phyloP scores from a whole-genome alignment of 192 early-diverging fungal genomes.

The Physocladia obscura region DNA sequence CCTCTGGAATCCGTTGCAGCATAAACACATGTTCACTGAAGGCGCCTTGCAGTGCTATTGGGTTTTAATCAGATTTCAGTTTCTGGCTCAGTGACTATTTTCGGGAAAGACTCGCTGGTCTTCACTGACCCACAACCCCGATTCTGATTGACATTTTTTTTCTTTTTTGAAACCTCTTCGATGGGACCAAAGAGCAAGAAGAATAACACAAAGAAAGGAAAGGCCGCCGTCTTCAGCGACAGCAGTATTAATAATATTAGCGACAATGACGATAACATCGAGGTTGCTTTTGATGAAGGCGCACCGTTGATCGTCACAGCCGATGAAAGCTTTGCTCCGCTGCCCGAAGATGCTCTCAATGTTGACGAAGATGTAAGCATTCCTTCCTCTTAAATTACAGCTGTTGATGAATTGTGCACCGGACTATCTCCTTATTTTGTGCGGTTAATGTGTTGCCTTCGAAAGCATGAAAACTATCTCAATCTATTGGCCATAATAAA shows the following conservation, averaged over 20 bases:
- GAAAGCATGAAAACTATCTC: background rate
- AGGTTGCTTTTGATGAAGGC: slow-evolving; percentile 31
- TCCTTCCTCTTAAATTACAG: background rate
- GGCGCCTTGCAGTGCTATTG: slow-evolving; percentile 91
- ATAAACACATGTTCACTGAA: slow-evolving; percentile 89
- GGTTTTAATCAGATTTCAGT: no score
- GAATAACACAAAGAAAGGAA: slow-evolving; percentile 28
- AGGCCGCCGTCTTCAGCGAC: slow-evolving; percentile 26
- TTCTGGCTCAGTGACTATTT: no score
- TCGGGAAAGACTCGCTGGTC: no score
- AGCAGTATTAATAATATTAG: no score
- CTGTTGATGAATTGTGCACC: background rate
- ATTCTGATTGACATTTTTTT: background rate
- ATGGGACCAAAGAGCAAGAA: no score
- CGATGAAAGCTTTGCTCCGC: slow-evolving; percentile 29
- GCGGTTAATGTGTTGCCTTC: background rate
- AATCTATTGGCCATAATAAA: background rate
- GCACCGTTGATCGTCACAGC: no score
- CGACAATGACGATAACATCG: slow-evolving; percentile 50
- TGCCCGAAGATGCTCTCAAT: slow-evolving; percentile 35
- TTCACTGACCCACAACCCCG: slow-evolving; percentile 9
- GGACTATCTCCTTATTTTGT: background rate
- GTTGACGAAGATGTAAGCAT: slow-evolving; percentile 44
- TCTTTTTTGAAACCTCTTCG: background rate
- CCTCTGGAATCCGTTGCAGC: slow-evolving; percentile 66